Percentiles rank a stretch among this genome's conserved stretches.
Evolutionary conservation across 805 yeast genomes (phyloP).

Genomic region (Candida nitratophila): DNA sequence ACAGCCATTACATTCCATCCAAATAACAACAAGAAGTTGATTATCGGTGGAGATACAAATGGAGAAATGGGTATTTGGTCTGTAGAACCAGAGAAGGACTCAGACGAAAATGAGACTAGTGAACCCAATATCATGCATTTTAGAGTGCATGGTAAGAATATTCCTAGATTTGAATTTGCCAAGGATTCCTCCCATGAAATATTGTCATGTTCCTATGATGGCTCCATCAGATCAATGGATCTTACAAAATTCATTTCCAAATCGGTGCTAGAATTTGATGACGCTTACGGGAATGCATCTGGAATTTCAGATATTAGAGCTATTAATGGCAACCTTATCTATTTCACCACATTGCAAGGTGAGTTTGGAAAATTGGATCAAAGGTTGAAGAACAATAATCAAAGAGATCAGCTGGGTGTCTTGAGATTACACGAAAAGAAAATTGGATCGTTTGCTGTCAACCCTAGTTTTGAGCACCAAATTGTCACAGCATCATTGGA

Average conservation of each 20-base stretch:
- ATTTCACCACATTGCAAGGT: constrained; percentile 75
- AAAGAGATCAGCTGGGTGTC: constrained; percentile 22
- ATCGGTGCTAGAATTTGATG: constrained; percentile 53
- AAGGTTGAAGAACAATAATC: constrained; percentile 33
- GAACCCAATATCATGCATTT: constrained; percentile 54
- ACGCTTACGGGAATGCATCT: constrained; percentile 43
- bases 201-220: constrained; percentile 78
- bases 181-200: constrained; percentile 47
- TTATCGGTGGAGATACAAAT: constrained; percentile 83
- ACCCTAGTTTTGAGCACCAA: constrained; percentile 59
- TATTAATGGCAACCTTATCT: constrained; percentile 50
- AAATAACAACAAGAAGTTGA: constrained; percentile 46
- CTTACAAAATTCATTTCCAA: constrained; percentile 49
- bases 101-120: constrained; percentile 28
- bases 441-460: constrained; percentile 81
- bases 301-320: constrained; percentile 75
- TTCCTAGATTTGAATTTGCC: constrained; percentile 47
- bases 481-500: constrained; percentile 88
- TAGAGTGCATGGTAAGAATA: constrained; percentile 68
- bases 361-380: constrained; percentile 70
- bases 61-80: constrained; percentile 91
- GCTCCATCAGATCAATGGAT: constrained; percentile 71
- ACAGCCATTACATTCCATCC: constrained; percentile 78
- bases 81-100: constrained; percentile 30
- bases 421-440: constrained; percentile 78